Evolutionary conservation across 2,329 filamentous ascomycete genomes (phyloP).

Genomic region (Cercospora brassicicola): DNA sequence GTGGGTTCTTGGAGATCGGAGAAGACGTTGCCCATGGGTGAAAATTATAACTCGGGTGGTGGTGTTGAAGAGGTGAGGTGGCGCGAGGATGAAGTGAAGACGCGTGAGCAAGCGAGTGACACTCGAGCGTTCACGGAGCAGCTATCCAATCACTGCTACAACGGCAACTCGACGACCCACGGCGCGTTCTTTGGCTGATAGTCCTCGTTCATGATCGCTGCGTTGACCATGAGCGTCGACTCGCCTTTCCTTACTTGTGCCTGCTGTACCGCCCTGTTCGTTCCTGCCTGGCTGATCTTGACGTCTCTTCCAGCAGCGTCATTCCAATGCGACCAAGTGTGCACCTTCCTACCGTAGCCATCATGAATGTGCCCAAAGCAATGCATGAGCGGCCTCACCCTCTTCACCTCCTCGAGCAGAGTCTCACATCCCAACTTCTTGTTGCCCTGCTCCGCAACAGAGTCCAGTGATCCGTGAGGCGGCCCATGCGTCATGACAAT

Average conservation of each 20-base stretch:
- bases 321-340: constrained; percentile 11
- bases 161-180: constrained; percentile 51
- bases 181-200: constrained; percentile 54
- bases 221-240: constrained; percentile 60
- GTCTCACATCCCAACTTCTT: constrained; percentile 51
- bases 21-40: not conserved
- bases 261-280: not conserved
- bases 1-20: not conserved
- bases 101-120: not conserved
- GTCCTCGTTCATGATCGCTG: constrained; percentile 54
- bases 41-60: not conserved
- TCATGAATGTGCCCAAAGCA: constrained; percentile 64
- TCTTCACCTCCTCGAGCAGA: constrained; percentile 51
- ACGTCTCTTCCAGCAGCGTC: not conserved
- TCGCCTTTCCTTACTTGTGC: constrained; percentile 37
- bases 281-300: not conserved
- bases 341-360: constrained; percentile 18
- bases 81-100: not conserved
- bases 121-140: not conserved
- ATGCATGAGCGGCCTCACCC: constrained; percentile 55
- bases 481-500: constrained; percentile 45
- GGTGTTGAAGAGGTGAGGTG: not conserved
- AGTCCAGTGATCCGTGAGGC: constrained; percentile 33
- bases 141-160: not conserved
- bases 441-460: not conserved